Conservation (phyloP, 805 yeast genomes). For the Maudiozyma barnettii region DNA sequence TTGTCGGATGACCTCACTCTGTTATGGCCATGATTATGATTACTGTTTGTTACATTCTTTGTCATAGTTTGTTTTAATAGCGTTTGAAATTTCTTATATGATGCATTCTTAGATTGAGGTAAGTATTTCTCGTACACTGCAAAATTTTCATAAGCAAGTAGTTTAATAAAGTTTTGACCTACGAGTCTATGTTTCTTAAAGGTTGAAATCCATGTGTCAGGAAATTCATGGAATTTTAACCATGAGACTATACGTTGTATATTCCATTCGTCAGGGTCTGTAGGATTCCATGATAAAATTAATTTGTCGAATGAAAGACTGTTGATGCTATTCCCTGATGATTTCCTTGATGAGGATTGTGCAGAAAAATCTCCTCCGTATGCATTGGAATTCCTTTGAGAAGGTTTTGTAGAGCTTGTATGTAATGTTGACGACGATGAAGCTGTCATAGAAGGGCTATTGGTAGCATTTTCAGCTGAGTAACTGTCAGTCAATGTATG, state of each 20-base stretch:
- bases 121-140: constrained; percentile 31
- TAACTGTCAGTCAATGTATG: constrained; percentile 2
- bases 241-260: constrained; percentile 55
- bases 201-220: constrained; percentile 61
- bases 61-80: constrained; percentile 38
- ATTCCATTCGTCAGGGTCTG: constrained; percentile 60
- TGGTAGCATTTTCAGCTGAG: not conserved
- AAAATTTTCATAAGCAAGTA: constrained; percentile 60
- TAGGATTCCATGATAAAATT: constrained; percentile 39
- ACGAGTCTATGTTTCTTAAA: constrained; percentile 48
- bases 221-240: constrained; percentile 61
- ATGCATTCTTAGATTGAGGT: constrained; percentile 38
- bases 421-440: not conserved
- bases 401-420: not conserved
- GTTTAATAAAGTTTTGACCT: constrained; percentile 54
- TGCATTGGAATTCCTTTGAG: not conserved
- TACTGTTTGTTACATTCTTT: constrained; percentile 22
- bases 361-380: not conserved
- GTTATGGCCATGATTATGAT: constrained; percentile 8
- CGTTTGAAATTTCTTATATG: constrained; percentile 50
- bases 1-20: constrained; percentile 17
- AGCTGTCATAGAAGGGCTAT: not conserved
- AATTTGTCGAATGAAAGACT: constrained; percentile 22
- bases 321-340: constrained; percentile 20
- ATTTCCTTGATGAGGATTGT: constrained; percentile 12